Percentiles rank a stretch among this genome's conserved stretches.
phyloP scores from a whole-genome alignment of 768 basidiomycete species.

The Phallus indusiatus region DNA sequence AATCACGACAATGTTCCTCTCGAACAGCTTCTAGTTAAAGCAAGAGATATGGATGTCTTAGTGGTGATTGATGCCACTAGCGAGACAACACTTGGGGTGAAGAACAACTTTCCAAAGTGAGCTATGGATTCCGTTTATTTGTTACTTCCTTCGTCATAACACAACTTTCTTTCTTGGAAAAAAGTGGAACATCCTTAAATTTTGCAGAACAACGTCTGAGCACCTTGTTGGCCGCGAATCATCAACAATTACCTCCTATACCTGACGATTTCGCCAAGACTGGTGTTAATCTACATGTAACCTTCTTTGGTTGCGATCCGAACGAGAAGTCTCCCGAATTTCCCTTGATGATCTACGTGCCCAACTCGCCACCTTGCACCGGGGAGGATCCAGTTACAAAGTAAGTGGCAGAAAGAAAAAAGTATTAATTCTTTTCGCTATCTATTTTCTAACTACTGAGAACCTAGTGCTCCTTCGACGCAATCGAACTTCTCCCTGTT shows the following conservation, averaged over 20 bases:
- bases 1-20: constrained; percentile 66
- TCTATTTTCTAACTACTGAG: no score
- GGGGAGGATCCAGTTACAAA: constrained; percentile 57
- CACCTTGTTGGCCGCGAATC: constrained; percentile 36
- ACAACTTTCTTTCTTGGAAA: not conserved
- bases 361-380: constrained; percentile 62
- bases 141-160: not conserved
- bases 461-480: constrained; percentile 42
- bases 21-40: constrained; percentile 59
- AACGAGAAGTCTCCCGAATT: constrained; percentile 38
- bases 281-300: constrained; percentile 58
- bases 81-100: constrained; percentile 28
- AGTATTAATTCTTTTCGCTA: no score
- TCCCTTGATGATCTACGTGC: constrained; percentile 66
- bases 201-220: constrained; percentile 34
- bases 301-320: constrained; percentile 75
- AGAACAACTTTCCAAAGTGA: constrained; percentile 60
- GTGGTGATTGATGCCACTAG: constrained; percentile 63
- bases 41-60: constrained; percentile 62
- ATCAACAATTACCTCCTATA: constrained; percentile 57
- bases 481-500: no score
- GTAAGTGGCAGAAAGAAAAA: no score
- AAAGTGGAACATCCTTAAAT: constrained; percentile 49
- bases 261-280: constrained; percentile 49
- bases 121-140: no score